Evolutionary conservation across 768 basidiomycete genomes (phyloP).

Genomic region (Inosperma sp.): DNA sequence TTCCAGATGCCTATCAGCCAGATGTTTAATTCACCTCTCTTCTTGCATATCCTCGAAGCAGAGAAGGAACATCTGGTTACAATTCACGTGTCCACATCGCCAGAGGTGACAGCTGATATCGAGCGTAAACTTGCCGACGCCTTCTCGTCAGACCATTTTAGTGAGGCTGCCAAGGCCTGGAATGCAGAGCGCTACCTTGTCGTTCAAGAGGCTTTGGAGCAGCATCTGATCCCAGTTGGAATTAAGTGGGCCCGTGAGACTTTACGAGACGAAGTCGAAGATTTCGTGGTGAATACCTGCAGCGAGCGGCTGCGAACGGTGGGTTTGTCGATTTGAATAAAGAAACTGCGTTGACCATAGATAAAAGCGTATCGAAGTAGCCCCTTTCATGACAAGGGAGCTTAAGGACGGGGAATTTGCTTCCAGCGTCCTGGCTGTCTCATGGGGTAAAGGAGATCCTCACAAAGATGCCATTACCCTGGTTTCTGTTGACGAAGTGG

Average conservation of each 20-base stretch:
- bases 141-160: constrained; percentile 79
- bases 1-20: constrained; percentile 66
- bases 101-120: constrained; percentile 58
- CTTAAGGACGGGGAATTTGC: constrained; percentile 69
- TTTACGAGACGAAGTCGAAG: constrained; percentile 87
- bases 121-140: constrained; percentile 75
- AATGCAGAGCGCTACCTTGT: constrained; percentile 79
- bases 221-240: constrained; percentile 78
- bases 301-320: constrained; percentile 68
- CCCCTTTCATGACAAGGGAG: constrained; percentile 59
- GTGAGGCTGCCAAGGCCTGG: constrained; percentile 85
- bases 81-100: constrained; percentile 63
- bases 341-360: not conserved
- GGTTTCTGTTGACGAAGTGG: constrained; percentile 83
- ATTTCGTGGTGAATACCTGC: constrained; percentile 66
- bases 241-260: constrained; percentile 88
- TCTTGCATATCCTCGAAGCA: constrained; percentile 85
- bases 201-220: constrained; percentile 72
- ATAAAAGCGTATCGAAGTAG: constrained; percentile 73
- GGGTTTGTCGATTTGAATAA: constrained; percentile 21
- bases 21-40: constrained; percentile 72
- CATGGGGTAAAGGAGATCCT: constrained; percentile 94
- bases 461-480: constrained; percentile 84
- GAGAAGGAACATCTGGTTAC: constrained; percentile 86
- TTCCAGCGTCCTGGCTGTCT: constrained; percentile 79